Percentiles rank a stretch among this genome's conserved stretches.
These are phyloP conservation scores for Zopfia rhizophila DNA, from an alignment of 2,329 filamentous ascomycete species.

Conservation along the genomic window DNA sequence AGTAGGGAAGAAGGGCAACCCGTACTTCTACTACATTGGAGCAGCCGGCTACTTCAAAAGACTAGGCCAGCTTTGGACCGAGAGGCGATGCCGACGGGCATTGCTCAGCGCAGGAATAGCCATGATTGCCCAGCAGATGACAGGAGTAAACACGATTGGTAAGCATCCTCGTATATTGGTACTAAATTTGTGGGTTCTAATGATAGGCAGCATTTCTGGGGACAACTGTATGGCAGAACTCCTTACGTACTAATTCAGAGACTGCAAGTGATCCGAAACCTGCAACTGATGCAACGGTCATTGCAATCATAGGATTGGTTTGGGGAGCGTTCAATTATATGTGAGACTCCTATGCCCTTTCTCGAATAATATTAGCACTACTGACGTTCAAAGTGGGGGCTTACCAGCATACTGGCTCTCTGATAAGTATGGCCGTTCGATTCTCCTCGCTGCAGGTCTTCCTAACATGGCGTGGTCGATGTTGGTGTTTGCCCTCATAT, in stretches of 20 bases:
- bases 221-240: slow-evolving; percentile 27
- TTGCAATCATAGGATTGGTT: slow-evolving; percentile 28
- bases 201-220: slow-evolving; percentile 28
- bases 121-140: slow-evolving; percentile 31
- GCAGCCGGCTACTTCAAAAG: slow-evolving; percentile 34
- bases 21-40: slow-evolving; percentile 33
- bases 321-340: slow-evolving; percentile 32
- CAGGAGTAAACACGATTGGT: slow-evolving; percentile 15
- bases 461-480: slow-evolving; percentile 39
- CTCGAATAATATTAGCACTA: no score
- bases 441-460: slow-evolving; percentile 29
- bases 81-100: slow-evolving; percentile 30
- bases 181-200: slow-evolving; percentile 1
- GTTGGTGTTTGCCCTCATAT: slow-evolving; percentile 32
- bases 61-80: slow-evolving; percentile 25
- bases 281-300: slow-evolving; percentile 16
- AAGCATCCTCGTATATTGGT: not conserved
- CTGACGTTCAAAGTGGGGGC: no score
- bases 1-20: slow-evolving; percentile 19
- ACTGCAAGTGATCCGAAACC: no score
- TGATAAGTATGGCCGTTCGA: slow-evolving; percentile 26
- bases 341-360: no score
- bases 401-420: not conserved
- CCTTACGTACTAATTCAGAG: not conserved
- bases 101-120: slow-evolving; percentile 26